phyloP scores from a whole-genome alignment of 768 basidiomycete genomes.

The Naganishia antarctica region DNA sequence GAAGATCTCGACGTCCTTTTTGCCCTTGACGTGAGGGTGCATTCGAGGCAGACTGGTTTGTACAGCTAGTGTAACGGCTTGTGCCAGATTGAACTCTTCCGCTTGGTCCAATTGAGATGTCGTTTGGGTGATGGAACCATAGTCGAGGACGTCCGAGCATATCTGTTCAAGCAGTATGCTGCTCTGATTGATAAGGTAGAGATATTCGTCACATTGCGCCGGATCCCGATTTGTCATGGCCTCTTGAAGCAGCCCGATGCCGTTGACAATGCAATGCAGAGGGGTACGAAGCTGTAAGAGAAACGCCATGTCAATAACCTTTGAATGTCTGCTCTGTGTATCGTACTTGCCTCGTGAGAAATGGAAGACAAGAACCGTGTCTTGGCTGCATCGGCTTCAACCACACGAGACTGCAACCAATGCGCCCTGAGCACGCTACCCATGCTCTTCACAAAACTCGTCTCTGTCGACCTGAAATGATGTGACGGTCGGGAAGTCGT shows the following conservation, averaged over 20 bases:
- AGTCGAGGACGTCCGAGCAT: conserved; percentile 37
- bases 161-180: conserved; percentile 9
- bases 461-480: conserved; percentile 27
- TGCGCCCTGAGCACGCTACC: conserved; percentile 34
- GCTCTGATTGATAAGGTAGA: conserved; percentile 4
- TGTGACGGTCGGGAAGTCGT: conserved; percentile 31
- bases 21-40: background rate
- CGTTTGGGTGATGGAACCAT: conserved; percentile 10
- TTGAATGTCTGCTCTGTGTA: too few relatives aligned
- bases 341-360: too few relatives aligned
- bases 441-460: conserved; percentile 30
- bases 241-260: conserved; percentile 33
- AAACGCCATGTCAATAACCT: too few relatives aligned
- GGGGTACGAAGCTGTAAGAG: conserved; percentile 43
- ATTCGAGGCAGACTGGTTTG: background rate
- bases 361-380: conserved; percentile 41
- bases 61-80: background rate
- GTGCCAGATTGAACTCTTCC: too few relatives aligned
- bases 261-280: conserved; percentile 37
- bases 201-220: conserved; percentile 11
- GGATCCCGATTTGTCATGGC: conserved; percentile 20
- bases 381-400: conserved; percentile 37
- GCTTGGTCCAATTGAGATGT: background rate
- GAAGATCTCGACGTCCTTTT: background rate
- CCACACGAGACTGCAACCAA: conserved; percentile 29